Percentiles rank a stretch among this genome's conserved stretches.
These are phyloP conservation scores for Daedaleopsis sinensis DNA, from an alignment of 768 basidiomycete species.

Conservation along the genomic window DNA sequence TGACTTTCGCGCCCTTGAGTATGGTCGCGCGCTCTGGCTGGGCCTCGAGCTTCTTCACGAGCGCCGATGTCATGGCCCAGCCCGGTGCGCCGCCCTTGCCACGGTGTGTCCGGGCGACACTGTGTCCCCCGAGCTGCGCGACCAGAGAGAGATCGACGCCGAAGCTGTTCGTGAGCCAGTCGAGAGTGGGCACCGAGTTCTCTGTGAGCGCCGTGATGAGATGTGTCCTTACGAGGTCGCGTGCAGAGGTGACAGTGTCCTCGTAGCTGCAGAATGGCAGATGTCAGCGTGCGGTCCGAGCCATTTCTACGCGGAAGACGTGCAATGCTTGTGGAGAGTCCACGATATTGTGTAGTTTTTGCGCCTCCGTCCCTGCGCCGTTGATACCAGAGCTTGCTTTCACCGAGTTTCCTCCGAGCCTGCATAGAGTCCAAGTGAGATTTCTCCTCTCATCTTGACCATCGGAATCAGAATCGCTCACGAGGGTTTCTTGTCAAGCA, in stretches of 20 bases:
- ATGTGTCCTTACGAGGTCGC: slow-evolving; percentile 94
- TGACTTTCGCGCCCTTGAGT: slow-evolving; percentile 90
- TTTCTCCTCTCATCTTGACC: neutral
- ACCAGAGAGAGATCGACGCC: slow-evolving; percentile 93
- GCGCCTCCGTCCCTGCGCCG: slow-evolving; percentile 87
- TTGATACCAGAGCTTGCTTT: slow-evolving; percentile 98
- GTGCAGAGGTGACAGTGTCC: slow-evolving; percentile 45
- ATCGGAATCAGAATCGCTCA: slow-evolving; percentile 34
- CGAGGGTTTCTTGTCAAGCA: slow-evolving; percentile 92
- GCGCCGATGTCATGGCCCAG: slow-evolving; percentile 96
- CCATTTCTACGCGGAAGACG: slow-evolving; percentile 12
- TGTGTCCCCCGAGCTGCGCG: slow-evolving; percentile 92
- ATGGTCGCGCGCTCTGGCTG: slow-evolving; percentile 87
- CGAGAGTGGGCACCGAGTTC: slow-evolving; percentile 93
- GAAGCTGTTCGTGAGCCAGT: slow-evolving; percentile 94
- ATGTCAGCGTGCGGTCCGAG: too few relatives aligned
- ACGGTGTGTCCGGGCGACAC: slow-evolving; percentile 91
- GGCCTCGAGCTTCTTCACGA: slow-evolving; percentile 94
- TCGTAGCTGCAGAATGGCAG: neutral
- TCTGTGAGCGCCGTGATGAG: slow-evolving; percentile 94
- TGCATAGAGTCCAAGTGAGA: neutral
- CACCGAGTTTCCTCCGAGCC: slow-evolving; percentile 88
- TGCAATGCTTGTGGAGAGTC: slow-evolving; percentile 93
- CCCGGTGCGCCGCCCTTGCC: slow-evolving; percentile 95
- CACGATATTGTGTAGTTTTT: slow-evolving; percentile 79